Evolutionary conservation across 805 yeast species (phyloP).

Genomic region (Wickerhamiella cacticola): DNA sequence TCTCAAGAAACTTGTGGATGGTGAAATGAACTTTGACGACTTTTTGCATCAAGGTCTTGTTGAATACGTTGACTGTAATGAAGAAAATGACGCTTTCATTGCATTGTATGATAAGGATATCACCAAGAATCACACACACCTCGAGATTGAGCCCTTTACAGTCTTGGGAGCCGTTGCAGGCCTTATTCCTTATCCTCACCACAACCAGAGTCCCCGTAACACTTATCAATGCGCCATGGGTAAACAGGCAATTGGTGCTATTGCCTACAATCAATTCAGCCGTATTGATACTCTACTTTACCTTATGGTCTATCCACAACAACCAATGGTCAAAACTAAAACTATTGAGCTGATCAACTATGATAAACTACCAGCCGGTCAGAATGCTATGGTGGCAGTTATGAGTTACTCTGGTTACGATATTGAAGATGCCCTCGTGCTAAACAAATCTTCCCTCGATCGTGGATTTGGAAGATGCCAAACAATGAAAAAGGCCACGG

Average conservation of each 20-base stretch:
- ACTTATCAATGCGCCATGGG: conserved; percentile 95
- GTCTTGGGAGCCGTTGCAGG: conserved; percentile 90
- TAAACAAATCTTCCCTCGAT: conserved; percentile 86
- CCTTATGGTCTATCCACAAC: conserved; percentile 97
- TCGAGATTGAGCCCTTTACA: conserved; percentile 93
- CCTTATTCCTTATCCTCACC: conserved; percentile 83
- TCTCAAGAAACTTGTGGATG: conserved; percentile 46
- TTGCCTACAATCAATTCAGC: conserved; percentile 91
- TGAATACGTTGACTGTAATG: conserved; percentile 93
- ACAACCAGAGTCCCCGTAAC: conserved; percentile 84
- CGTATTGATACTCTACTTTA: conserved; percentile 90
- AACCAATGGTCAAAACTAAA: conserved; percentile 96
- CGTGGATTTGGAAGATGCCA: conserved; percentile 98
- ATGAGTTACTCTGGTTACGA: conserved; percentile 99
- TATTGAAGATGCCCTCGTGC: conserved; percentile 95
- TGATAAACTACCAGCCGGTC: conserved; percentile 97
- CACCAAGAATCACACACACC: conserved; percentile 54
- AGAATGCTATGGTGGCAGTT: conserved; percentile 96
- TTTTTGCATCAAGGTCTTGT: conserved; percentile 76
- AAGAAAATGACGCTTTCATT: conserved; percentile 86
- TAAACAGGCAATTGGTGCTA: conserved; percentile 99
- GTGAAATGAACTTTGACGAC: conserved; percentile 80
- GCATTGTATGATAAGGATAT: conserved; percentile 74
- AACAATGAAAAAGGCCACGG: conserved; percentile 82
- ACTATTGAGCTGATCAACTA: conserved; percentile 92